Evolutionary conservation across 78 protist species (phyloP), one percentile per base, ranked within the genome.

Genomic region (Blattamonas nauphoetae): DNA sequence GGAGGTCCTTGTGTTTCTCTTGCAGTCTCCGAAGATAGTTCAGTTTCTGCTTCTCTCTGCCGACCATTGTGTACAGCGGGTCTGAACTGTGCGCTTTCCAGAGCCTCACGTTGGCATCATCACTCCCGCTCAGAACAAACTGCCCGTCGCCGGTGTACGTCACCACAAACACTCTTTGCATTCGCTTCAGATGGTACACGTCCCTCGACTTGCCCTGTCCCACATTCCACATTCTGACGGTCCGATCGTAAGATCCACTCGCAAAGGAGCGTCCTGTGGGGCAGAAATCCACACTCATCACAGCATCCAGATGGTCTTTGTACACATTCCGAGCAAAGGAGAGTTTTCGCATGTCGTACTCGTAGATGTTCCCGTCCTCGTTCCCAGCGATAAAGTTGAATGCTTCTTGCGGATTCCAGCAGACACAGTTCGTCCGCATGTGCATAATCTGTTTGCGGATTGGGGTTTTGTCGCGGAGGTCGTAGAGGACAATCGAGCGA

Each of bases 281-380:
- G 77, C 71, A 87, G 3, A 5, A 89, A 35, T 81, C 85, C 5
- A 87, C 85, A 11, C 64, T 78, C 91, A 87, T 77, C 42, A 89
- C 91, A 6, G 91, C 45, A 44, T 33, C 43, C 1, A 3, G 4
- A 42, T 89, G 91, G 45, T 36, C 91, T 41, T 44, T 64, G 86
- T 87, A 84, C 6, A 89, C 86, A 21, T 45, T 3, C 3, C 45
- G 42, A 1, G 91, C 90, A 1, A 41, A 3, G 41, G 3, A 4
- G 29, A 89, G 33, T 1, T 85, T 87, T n/a, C 91, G 81, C 90
- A 89, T 86, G 85, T 89, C 91, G 64, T 85, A 89, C n/a, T 79
- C 5, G 64, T 89, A 89, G 21, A 78, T 77, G 82, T 89, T 89
- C 42, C 63, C 6, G 44, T 89, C 91, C 3, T 87, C 91, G 44